Base-by-base conservation (phyloP, 2,329 filamentous ascomycete genomes). In the Tympanopsis confertula region DNA sequence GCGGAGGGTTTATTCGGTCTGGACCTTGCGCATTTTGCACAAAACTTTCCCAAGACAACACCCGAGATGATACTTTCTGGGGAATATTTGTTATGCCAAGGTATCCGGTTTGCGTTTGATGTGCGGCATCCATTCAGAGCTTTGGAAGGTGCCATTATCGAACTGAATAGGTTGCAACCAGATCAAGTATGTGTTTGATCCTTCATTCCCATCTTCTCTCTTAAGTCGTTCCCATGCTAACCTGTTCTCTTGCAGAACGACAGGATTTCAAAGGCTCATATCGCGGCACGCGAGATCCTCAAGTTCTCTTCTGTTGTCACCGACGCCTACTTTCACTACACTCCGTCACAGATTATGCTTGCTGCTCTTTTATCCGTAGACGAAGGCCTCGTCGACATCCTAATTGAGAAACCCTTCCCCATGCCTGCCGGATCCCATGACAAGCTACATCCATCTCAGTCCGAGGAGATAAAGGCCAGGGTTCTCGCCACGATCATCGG, bases 261-360 rank as follows among this genome's bases (percentile, higher is more conserved):
- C 30, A 10, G 30, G 10, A 10, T 33, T 15, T 10, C 12, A 10
- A 10, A 15, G 10, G 86, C 86, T 0, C 87, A 94, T 52, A 66
- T 67, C n/a, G 71, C 70, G 38, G 82, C 88, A 0, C 73, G 83
- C 30, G 74, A 79, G 15, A 69, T 86, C 35, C 72, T 93, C 39
- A 86, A 86, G 52, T 82, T 78, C 39, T 82, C 85, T 40, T 84
- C 87, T 0, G 65, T 94, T 36, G 71, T 95, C 43, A 94, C 89
- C 19, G 91, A 98, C 50, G 87, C 77, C n/a, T 96, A 96, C 62
- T 95, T 96, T 61, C 82, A 94, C 58, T 96, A 85, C 61, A 89
- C 89, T 0, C 91, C 91, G 0, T 83, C 85, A 19, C 91, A 98
- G 57, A 94, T 96, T 54, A 88, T 88, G 78, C 71, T 96, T 42